phyloP scores from a whole-genome alignment of 2,329 filamentous ascomycete genomes.

The Achaetomium macrosporum region DNA sequence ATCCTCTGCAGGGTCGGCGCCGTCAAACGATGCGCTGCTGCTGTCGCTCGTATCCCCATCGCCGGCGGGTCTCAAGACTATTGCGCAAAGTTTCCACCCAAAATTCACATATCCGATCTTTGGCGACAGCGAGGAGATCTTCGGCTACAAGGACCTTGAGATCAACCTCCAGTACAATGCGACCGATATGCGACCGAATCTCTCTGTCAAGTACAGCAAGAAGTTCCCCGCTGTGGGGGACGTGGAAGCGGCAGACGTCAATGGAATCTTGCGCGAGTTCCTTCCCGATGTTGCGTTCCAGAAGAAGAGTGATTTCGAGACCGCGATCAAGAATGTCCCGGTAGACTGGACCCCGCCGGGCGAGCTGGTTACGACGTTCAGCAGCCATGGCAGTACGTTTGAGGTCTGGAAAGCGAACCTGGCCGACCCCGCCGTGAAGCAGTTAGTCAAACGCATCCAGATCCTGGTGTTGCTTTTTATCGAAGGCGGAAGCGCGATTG shows the following conservation, averaged over 20 bases:
- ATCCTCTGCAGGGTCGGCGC: constrained; percentile 45
- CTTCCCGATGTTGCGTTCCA: constrained; percentile 67
- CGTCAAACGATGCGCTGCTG: constrained; percentile 56
- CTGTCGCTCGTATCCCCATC: constrained; percentile 54
- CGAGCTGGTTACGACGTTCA: constrained; percentile 59
- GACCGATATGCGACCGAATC: constrained; percentile 69
- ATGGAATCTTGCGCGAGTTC: constrained; percentile 56
- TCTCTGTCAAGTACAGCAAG: constrained; percentile 65
- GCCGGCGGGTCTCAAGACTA: constrained; percentile 45
- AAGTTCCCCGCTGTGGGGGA: constrained; percentile 66
- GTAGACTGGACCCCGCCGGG: constrained; percentile 67
- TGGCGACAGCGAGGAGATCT: constrained; percentile 85
- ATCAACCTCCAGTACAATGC: constrained; percentile 65
- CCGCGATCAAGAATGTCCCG: constrained; percentile 43
- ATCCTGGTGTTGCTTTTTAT: constrained; percentile 83
- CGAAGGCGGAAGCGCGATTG: constrained; percentile 78
- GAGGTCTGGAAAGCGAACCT: constrained; percentile 82
- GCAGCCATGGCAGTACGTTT: constrained; percentile 57
- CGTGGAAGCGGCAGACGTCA: constrained; percentile 63
- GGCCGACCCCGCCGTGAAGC: constrained; percentile 60
- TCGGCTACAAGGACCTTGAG: constrained; percentile 78
- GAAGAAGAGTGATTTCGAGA: constrained; percentile 55
- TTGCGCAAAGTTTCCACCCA: constrained; percentile 66
- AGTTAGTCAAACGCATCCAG: constrained; percentile 74
- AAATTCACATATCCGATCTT: constrained; percentile 89